Evolutionary conservation across 441 rosid genomes (phyloP), one percentile per base, ranked within the genome.

Genomic region (Pelargonium australe): DNA sequence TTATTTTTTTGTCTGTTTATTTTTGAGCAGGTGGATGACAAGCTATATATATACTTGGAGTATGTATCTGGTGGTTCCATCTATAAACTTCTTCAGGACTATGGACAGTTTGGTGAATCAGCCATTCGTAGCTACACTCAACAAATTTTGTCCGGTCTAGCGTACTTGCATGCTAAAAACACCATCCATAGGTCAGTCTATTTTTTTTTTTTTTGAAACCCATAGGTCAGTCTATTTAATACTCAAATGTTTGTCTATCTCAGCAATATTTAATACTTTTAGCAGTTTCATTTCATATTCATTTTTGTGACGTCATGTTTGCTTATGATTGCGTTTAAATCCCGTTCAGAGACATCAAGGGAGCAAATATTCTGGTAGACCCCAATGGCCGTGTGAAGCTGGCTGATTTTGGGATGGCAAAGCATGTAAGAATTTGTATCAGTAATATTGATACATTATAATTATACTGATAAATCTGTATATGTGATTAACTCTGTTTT

Each of bases 31-130:
- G 62, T 44, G 20, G 70, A 67, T 19, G 70, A 67, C 57, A 67
- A 20, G 13, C 70, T 67, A 23, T 67, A 47, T 5, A 51, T 67
- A n/a, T 67, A 67, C 60, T 53, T 67, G 70, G 70, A 67, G 43
- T 67, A 67, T 49, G 58, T 67, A 20, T 67, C 70, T 19, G 70
- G 70, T 67, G 70, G 70, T 31, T 67, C 70, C 23, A 67, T 67
- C 34, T 40, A 67, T 25, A 67, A 67, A 25, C 58, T 67, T 43
- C 70, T 67, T 10, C 62, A 67, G n/a, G 70, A 67, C 16, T 67
- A 67, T 23, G 70, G 70, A 20, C 70, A 20, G 40, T 67, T 67
- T 19, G 58, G 58, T 67, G 70, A 67, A 51, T 53, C 8, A 14
- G 70, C 58, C 8, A 67, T 67, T 45, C 70, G 58, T 23, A 67